Evolutionary conservation across 2,329 filamentous ascomycete species (phyloP).

Genomic region (Penicillium italicum): DNA sequence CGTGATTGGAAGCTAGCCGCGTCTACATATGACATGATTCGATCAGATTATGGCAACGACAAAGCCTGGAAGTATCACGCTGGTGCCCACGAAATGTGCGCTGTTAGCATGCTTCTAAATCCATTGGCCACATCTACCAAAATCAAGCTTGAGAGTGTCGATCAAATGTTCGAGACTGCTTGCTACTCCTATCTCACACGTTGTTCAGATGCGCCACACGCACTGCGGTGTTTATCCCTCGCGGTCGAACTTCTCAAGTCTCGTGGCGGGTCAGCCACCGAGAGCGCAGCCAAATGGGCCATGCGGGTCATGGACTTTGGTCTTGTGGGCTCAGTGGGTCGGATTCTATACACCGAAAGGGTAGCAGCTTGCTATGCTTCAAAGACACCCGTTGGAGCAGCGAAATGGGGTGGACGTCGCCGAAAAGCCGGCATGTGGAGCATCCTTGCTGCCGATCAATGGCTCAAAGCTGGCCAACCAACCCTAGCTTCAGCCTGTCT

Average conservation of each 20-base stretch:
- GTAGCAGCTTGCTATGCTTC: conserved; percentile 79
- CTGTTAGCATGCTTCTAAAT: conserved; percentile 74
- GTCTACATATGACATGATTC: conserved; percentile 85
- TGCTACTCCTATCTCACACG: conserved; percentile 89
- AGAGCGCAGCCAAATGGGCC: conserved; percentile 85
- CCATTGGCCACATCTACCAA: conserved; percentile 70
- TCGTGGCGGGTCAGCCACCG: conserved; percentile 72
- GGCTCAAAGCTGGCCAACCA: conserved; percentile 73
- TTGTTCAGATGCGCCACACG: conserved; percentile 74
- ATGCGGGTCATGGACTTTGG: conserved; percentile 74
- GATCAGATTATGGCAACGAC: conserved; percentile 85
- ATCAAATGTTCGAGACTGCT: conserved; percentile 83
- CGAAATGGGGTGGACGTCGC: conserved; percentile 66
- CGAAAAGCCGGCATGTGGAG: conserved; percentile 91
- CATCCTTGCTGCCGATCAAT: conserved; percentile 75
- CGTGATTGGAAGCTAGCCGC: conserved; percentile 92
- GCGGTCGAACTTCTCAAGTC: conserved; percentile 78
- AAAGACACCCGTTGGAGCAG: conserved; percentile 63
- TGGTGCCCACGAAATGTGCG: conserved; percentile 91
- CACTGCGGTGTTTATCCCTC: conserved; percentile 71
- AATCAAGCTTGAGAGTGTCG: conserved; percentile 72
- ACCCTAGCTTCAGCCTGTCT: conserved; percentile 76
- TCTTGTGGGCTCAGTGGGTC: conserved; percentile 69
- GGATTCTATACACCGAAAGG: conserved; percentile 80
- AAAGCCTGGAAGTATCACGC: conserved; percentile 97